Evolutionary conservation across 1,284 basidiomycete species (phyloP).

Genomic region (Cryptococcus depauperatus): DNA sequence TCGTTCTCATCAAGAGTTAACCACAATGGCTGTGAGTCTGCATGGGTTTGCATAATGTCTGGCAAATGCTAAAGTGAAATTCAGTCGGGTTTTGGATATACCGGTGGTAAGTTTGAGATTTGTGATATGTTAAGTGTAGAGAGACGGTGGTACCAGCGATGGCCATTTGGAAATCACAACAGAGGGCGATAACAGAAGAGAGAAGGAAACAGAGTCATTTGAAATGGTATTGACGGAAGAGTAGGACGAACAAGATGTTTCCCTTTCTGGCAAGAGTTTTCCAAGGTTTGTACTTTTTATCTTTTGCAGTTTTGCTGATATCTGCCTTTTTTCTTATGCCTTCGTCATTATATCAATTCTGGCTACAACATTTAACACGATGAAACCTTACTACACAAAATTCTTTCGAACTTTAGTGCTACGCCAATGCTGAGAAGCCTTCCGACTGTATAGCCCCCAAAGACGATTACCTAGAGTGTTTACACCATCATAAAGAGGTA

Average conservation of each 20-base stretch:
- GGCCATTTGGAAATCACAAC: background rate
- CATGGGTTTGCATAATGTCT: no score
- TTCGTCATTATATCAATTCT: background rate
- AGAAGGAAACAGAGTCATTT: background rate
- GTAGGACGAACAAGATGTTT: slow-evolving; percentile 83
- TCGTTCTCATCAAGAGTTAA: no score
- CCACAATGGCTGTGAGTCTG: no score
- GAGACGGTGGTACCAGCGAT: background rate
- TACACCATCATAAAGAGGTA: slow-evolving; percentile 87
- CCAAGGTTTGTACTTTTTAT: slow-evolving; percentile 52
- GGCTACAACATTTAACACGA: background rate
- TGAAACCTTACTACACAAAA: background rate
- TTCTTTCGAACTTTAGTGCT: slow-evolving; percentile 57
- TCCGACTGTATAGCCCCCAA: slow-evolving; percentile 62
- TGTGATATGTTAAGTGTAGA: background rate
- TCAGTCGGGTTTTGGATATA: slow-evolving; percentile 61
- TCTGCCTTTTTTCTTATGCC: background rate
- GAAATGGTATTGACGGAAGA: background rate
- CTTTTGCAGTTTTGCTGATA: background rate
- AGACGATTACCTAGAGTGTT: slow-evolving; percentile 88
- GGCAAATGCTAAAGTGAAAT: no score
- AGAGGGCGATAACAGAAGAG: background rate
- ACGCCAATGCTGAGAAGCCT: slow-evolving; percentile 70
- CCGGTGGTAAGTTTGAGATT: slow-evolving; percentile 51
- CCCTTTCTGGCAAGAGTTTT: slow-evolving; percentile 85